A percentile compares a stretch with the other conserved stretches of the same genome.
These are phyloP conservation scores for Fraxinus pennsylvanica DNA, from an alignment of 257 asterid genomes.

Conservation along the genomic window DNA sequence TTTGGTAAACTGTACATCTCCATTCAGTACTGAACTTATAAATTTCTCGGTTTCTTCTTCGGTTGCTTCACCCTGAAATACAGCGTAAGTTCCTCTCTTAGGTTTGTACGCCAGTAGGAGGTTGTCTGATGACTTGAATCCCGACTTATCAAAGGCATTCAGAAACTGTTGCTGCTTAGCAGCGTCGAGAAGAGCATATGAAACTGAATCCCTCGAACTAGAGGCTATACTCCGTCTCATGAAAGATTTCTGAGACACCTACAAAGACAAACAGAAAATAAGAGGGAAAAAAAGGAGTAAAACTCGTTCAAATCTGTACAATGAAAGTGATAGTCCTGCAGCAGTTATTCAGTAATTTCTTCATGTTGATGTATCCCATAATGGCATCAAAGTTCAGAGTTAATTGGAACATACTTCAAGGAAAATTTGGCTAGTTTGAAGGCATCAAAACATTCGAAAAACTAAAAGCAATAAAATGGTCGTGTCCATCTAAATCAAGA, in stretches of 20 bases:
- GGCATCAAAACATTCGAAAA: no score
- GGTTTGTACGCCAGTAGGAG: conserved; percentile 83
- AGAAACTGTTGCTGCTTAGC: conserved; percentile 68
- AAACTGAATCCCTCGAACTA: conserved; percentile 53
- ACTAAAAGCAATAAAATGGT: neutral
- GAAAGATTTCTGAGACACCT: conserved; percentile 83
- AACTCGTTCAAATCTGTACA: no score
- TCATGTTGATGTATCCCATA: neutral
- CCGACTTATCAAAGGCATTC: conserved; percentile 63
- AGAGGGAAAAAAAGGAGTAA: neutral
- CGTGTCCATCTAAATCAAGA: neutral
- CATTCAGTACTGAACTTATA: conserved; percentile 65
- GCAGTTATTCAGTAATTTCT: neutral
- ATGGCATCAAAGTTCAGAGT: neutral
- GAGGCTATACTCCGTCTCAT: conserved; percentile 48
- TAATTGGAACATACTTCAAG: no score
- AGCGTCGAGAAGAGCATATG: conserved; percentile 77
- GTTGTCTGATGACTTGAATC: conserved; percentile 57
- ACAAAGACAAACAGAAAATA: neutral
- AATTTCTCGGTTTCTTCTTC: conserved; percentile 68
- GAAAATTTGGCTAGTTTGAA: no score
- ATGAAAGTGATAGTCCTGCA: neutral
- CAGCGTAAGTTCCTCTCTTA: conserved; percentile 68
- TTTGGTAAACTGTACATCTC: conserved; percentile 72
- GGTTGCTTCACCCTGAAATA: conserved; percentile 47